Evolutionary conservation across 805 yeast species (phyloP).

Genomic region (Jamesozyma hellenica): DNA sequence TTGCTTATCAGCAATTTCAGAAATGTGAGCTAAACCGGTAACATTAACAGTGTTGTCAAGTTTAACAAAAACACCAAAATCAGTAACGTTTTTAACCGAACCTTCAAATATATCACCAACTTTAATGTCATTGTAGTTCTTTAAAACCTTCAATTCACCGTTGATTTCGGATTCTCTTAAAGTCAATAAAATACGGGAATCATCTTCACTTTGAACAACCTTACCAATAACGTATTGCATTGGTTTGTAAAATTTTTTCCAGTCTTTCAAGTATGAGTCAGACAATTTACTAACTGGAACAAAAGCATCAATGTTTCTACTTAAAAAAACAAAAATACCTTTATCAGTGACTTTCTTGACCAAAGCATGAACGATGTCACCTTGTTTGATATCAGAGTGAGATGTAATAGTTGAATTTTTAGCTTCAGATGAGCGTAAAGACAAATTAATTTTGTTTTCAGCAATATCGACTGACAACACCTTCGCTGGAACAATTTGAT

Average conservation of each 20-base stretch:
- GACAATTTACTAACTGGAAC: constrained; percentile 75
- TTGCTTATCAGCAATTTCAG: constrained; percentile 68
- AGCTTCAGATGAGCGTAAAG: constrained; percentile 45
- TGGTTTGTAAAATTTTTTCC: constrained; percentile 68
- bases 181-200: constrained; percentile 62
- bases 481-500: constrained; percentile 49
- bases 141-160: constrained; percentile 52
- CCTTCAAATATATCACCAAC: constrained; percentile 72
- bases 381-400: constrained; percentile 47
- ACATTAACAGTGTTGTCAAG: constrained; percentile 64
- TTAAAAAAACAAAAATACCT: constrained; percentile 71
- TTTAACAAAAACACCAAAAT: constrained; percentile 84
- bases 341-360: constrained; percentile 62
- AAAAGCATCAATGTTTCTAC: constrained; percentile 62
- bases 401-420: constrained; percentile 42
- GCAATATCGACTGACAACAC: constrained; percentile 32
- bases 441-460: constrained; percentile 48
- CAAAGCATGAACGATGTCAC: constrained; percentile 73
- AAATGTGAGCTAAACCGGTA: constrained; percentile 79
- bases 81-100: constrained; percentile 62
- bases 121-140: constrained; percentile 55
- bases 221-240: constrained; percentile 71
- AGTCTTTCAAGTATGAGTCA: constrained; percentile 72
- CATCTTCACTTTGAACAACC: constrained; percentile 50
- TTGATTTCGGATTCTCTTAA: constrained; percentile 71